Evolutionary conservation across 176 grass and related monocot species (phyloP), one percentile per base, ranked within the genome.

Genomic region (Bromus sterilis): DNA sequence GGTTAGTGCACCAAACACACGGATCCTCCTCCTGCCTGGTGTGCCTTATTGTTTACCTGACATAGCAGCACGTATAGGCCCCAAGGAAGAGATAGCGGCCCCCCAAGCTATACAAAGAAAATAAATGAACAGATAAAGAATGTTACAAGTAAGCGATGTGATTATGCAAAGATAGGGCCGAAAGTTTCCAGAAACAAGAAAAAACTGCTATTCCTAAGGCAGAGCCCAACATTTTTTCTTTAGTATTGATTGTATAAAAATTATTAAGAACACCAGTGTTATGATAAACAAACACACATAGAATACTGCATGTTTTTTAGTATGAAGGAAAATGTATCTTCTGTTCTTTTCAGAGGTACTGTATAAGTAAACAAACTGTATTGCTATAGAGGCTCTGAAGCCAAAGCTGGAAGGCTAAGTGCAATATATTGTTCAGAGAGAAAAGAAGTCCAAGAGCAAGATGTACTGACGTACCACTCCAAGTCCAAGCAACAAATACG

Each of bases 51-150:
- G 29, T 51, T 75, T 89, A 99, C 96, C 93, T 95, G 96, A 51
- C 93, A 99, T 93, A 99, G 84, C 75, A 99, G 82, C 44, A 99
- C 96, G 21, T 99, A 99, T n/a, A 99, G 84, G 31, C 91, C 96
- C 96, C 96, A 99, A 77, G 96, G 96, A 75, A 99, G 91, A 79
- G 96, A 99, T 10, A 99, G 56, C 2, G 88, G 90, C 5, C 96
- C 95, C 21, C 95, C 92, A 76, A 98, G 86, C 95, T 98, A 28
- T 7, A 9, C 4, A 13, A 56, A 66, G 4, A 75, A 34, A 66
- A 31, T 79, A 43, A 73, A 0, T n/a, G n/a, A n/a, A n/a, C n/a
- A n/a, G n/a, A 34, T 7, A 20, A 65, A 53, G 25, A 74, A 71
- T 23, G 55, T 80, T 34, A 88, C 4, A 80, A 37, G 56, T 69